phyloP scores from a whole-genome alignment of 257 asterid species.

The Nemophila menziesii region DNA sequence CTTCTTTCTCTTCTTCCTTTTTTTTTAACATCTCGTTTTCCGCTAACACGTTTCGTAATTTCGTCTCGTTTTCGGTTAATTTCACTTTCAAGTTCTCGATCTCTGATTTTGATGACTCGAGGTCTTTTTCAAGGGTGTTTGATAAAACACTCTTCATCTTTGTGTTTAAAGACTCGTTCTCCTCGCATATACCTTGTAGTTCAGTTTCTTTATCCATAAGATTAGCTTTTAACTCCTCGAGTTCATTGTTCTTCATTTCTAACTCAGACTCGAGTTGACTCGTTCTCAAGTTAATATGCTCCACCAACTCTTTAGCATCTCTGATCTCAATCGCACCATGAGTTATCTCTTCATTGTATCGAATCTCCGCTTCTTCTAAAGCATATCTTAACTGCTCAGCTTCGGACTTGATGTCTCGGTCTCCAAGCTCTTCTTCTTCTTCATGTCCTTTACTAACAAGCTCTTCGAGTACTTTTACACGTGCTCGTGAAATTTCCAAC shows the following conservation, averaged over 20 bases:
- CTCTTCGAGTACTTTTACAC: conserved; percentile 44
- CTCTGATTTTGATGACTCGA: conserved; percentile 26
- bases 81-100: conserved; percentile 31
- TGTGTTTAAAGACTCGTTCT: conserved; percentile 46
- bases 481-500: conserved; percentile 60
- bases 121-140: conserved; percentile 25
- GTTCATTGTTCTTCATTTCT: conserved; percentile 30
- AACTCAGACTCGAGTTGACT: conserved; percentile 43
- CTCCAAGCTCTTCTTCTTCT: too few relatives aligned
- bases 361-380: conserved; percentile 54
- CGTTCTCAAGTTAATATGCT: conserved; percentile 37
- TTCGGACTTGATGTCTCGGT: conserved; percentile 34
- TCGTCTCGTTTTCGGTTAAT: conserved; percentile 38
- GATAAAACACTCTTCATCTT: conserved; percentile 27
- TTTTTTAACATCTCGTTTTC: conserved; percentile 49
- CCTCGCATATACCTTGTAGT: conserved; percentile 75
- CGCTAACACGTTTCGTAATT: conserved; percentile 26
- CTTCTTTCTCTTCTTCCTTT: conserved; percentile 50
- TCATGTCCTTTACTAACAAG: conserved; percentile 30
- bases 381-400: conserved; percentile 39
- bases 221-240: conserved; percentile 73
- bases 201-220: conserved; percentile 89
- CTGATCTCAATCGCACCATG: conserved; percentile 26
- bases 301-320: conserved; percentile 42
- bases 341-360: conserved; percentile 43